These are phyloP conservation scores for Metarhizium anisopliae DNA, from an alignment of 2,329 filamentous ascomycete species.

Conservation along the genomic window DNA sequence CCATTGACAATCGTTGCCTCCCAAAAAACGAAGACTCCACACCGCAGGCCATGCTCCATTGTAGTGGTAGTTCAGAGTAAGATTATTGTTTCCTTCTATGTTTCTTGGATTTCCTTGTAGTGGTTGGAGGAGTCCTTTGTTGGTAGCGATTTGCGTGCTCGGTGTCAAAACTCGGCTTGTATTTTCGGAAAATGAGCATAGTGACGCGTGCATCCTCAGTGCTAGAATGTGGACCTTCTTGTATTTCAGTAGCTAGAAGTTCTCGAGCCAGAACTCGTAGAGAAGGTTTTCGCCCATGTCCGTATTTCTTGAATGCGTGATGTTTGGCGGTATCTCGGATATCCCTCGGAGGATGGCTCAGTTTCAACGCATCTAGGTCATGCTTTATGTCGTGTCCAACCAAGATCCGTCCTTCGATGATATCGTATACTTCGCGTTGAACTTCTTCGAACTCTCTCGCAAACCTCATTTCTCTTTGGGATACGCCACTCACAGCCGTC, in stretches of 20 bases:
- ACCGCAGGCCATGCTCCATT: background rate
- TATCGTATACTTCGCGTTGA: constrained; percentile 58
- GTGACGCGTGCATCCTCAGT: constrained; percentile 76
- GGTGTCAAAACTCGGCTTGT: constrained; percentile 78
- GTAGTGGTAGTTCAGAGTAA: background rate
- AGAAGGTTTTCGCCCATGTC: constrained; percentile 59
- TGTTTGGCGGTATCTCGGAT: constrained; percentile 80
- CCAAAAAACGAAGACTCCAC: background rate
- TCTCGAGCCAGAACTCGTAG: constrained; percentile 49
- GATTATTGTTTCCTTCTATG: constrained; percentile 1
- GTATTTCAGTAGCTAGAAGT: constrained; percentile 52
- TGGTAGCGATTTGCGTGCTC: constrained; percentile 65
- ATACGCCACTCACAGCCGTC: constrained; percentile 76
- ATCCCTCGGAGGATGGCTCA: constrained; percentile 71
- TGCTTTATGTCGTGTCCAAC: constrained; percentile 80
- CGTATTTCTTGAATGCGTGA: constrained; percentile 61
- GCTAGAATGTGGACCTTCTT: constrained; percentile 55
- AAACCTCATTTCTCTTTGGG: constrained; percentile 59
- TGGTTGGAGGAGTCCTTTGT: constrained; percentile 15
- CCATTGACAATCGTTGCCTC: background rate
- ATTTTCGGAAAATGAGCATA: constrained; percentile 78
- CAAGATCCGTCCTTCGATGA: constrained; percentile 64
- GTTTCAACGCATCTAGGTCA: constrained; percentile 63
- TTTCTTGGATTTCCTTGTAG: constrained; percentile 19
- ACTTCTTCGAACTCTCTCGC: constrained; percentile 69